Evolutionary conservation across 1,284 basidiomycete genomes (phyloP), one percentile per base, ranked within the genome.

Genomic region (Boletus sp.): DNA sequence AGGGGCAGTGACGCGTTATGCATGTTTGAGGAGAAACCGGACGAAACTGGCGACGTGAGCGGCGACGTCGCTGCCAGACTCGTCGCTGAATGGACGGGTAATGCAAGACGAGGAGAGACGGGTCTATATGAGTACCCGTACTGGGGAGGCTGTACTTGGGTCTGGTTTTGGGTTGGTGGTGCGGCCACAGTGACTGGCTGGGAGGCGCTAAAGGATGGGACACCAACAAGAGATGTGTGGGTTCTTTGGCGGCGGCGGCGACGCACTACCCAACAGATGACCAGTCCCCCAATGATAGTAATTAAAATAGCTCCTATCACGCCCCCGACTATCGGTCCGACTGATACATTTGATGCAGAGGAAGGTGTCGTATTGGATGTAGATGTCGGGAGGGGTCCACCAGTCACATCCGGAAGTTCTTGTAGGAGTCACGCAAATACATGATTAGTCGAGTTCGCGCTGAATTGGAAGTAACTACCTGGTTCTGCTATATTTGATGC

Each of bases 251-350:
- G 49, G 20, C 56, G 54, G 14, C 26, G 52, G 25, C 49, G 57
- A 41, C 57, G 48, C 26, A 51, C 30, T 26, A 22, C 29, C 12
- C 38, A 57, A 39, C 52, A 35, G n/a, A 44, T 20, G 20, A 65
- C 39, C n/a, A 59, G 13, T 9, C 26, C 50, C 19, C 46, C 48
- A 19, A 61, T 34, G n/a, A 55, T 2, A 14, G 59, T 10, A 19
- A 54, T 14, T 9, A 16, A 40, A 7, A 55, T 5, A 6, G 38
- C 53, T 0, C 60, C 60, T 12, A 61, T 25, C 14, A 65, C 56
- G 1, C 62, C 52, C 3, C 60, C 64, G 5, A 52, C 43, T 35
- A 65, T 51, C 12, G 49, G 39, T 13, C 53, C 56, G 6, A 45
- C 26, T 2, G 56, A 14, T 17, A 22, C 16, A 7, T 23, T 30